A percentile compares a stretch with the other conserved stretches of the same genome.
Evolutionary conservation across 2,329 filamentous ascomycete genomes (phyloP).

Genomic region (Dothistroma pini): DNA sequence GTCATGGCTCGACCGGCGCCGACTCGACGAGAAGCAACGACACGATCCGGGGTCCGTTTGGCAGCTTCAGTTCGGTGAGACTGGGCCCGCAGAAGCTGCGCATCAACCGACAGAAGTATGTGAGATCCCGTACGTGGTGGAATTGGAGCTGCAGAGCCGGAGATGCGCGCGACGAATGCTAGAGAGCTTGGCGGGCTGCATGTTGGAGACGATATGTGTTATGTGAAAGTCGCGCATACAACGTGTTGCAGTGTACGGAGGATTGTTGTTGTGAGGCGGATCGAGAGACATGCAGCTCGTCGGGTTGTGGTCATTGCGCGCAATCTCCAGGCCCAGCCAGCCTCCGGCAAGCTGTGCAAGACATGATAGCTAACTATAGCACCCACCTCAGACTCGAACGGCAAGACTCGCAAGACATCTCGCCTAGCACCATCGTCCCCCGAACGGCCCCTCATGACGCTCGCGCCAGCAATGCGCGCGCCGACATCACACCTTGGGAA

Average conservation of each 20-base stretch:
- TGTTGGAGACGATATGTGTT: not conserved
- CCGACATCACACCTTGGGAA: conserved; percentile 52
- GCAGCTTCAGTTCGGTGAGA: conserved; percentile 18
- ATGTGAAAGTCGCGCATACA: not conserved
- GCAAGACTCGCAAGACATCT: conserved; percentile 43
- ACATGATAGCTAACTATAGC: conserved; percentile 28
- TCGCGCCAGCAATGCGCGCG: conserved; percentile 41
- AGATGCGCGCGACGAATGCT: conserved; percentile 3
- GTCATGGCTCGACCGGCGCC: conserved; percentile 63
- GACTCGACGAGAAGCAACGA: conserved; percentile 64
- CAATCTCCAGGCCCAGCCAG: conserved; percentile 26
- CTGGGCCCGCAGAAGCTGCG: conserved; percentile 33
- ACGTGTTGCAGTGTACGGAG: not conserved
- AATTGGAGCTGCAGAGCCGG: not conserved
- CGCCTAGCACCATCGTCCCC: conserved; percentile 36
- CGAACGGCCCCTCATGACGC: conserved; percentile 43
- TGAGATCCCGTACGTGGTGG: conserved; percentile 23
- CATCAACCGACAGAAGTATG: conserved; percentile 47
- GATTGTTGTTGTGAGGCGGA: not conserved
- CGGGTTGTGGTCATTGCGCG: conserved; percentile 3
- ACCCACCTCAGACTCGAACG: conserved; percentile 38
- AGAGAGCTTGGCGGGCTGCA: conserved; percentile 5
- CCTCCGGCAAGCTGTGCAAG: conserved; percentile 15
- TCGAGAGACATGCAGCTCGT: conserved; percentile 9
- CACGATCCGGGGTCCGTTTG: conserved; percentile 56